Evolutionary conservation across 2,329 filamentous ascomycete species (phyloP), one percentile per base, ranked within the genome.

Genomic region (Fusarium zealandicum): DNA sequence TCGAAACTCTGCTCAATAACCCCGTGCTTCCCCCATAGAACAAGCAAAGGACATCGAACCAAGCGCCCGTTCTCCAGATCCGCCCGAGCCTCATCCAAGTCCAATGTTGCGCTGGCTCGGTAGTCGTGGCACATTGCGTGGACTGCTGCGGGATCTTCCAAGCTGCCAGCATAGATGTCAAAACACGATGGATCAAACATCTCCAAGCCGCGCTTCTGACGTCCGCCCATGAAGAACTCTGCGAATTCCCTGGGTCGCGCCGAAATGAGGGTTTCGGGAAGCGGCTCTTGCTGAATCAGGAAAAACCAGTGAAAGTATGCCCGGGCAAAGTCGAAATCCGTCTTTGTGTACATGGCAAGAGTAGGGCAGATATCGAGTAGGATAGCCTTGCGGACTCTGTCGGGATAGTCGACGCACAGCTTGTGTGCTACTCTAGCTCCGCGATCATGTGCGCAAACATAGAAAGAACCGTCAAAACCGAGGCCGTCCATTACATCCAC

Each of bases 261-360:
- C 0, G 69, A 69, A 57, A 79, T 77, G 39, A 82, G 69, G 33
- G 73, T 76, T 63, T 84, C 82, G 0, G 79, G 82, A 5, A 85
- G 74, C 0, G 82, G 79, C 5, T 70, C 70, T 1, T 71, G 66
- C 64, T 86, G 83, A 8, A 83, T 80, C 16, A 85, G 74, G 57
- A 85, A 80, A 45, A 83, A 83, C 82, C 83, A 86, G 68, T 86
- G 82, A 61, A 80, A 85, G 66, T 84, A 85, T 1, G 75, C 74
- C 22, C 72, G 73, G 1, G 80, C 78, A 53, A 82, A 79, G 0
- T 69, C 68, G 5, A 73, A 60, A 44, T 76, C 59, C 3, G 76
- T 76, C 13, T 75, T 69, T 41, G 72, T 70, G 70, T 79, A 85
- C 78, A 84, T 84, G 6, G 75, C 75, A 10, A 82, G 73, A 0